phyloP scores from a whole-genome alignment of 495 filamentous ascomycete species.

The Penicillium pancosmium region DNA sequence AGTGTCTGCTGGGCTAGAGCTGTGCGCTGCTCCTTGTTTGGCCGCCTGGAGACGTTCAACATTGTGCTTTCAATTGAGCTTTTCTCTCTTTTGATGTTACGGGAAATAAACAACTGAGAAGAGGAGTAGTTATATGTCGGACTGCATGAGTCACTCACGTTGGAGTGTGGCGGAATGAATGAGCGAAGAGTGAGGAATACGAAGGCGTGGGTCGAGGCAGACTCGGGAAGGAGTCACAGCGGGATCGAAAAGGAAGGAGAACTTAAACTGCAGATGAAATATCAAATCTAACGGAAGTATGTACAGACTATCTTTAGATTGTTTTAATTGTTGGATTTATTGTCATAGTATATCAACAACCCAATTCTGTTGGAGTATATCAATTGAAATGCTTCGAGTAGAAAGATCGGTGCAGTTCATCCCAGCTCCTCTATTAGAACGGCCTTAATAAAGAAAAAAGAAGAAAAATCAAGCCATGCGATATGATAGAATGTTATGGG shows the following conservation, averaged over 20 bases:
- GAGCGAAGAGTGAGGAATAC: background rate
- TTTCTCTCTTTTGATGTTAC: background rate
- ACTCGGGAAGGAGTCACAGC: background rate
- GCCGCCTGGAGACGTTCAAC: background rate
- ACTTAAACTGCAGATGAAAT: background rate
- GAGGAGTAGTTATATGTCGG: background rate
- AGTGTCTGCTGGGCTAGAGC: constrained; percentile 11
- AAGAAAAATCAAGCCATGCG: too few relatives aligned
- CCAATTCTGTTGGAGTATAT: too few relatives aligned
- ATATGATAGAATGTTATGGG: too few relatives aligned
- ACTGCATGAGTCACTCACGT: background rate
- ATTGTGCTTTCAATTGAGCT: background rate
- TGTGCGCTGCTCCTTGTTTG: constrained; percentile 13
- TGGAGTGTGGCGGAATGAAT: background rate
- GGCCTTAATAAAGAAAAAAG: too few relatives aligned
- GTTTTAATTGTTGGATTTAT: too few relatives aligned
- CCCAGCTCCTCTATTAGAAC: too few relatives aligned
- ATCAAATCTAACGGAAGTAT: too few relatives aligned
- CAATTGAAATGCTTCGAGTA: too few relatives aligned
- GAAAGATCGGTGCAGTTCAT: too few relatives aligned
- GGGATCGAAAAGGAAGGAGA: background rate
- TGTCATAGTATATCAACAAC: too few relatives aligned
- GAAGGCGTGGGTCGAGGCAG: background rate
- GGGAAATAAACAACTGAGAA: background rate
- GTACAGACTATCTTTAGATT: too few relatives aligned